Base-by-base conservation (phyloP, 176 grass and related monocot genomes). In the Oryza punctata region DNA sequence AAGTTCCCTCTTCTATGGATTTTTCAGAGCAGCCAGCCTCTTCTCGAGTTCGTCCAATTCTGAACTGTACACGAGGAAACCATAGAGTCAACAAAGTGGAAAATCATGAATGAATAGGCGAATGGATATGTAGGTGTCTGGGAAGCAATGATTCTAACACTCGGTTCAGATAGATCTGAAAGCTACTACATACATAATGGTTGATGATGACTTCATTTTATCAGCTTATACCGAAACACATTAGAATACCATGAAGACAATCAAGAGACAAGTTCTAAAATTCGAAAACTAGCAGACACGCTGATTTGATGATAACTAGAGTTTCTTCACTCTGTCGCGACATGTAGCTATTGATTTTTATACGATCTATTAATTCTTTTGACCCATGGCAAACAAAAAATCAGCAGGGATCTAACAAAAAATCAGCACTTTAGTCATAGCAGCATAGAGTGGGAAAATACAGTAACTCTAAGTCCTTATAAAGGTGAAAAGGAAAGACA, bases 11-110 rank as follows among this genome's bases (percentile, higher is more conserved):
- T 63, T 38, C 63, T 76, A 99, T 49, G 88, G 47, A 76, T 82
- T 88, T 87, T 85, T 99, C 7, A 99, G 81, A 83, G 91, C 91
- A 82, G 93, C 83, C 26, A 99, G 66, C 63, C 93, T 92, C 78
- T 92, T 86, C 87, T 92, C 84, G n/a, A 99, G 89, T 24, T 96
- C 91, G 18, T 94, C 91, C 40, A 92, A 38, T 61, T 94, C 93
- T 43, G 81, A 90, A 75, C 91, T 96, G 93, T 82, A 89, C 82
- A 86, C 67, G 40, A 66, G 32, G 69, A 21, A 80, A 76, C 46
- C 75, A 83, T 28, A n/a, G 15, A 32, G 25, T 71, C n/a, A 88
- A 16, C 30, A 70, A 61, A 4, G 40, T 78, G 67, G 24, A 15
- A 77, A 75, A 79, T 26, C 11, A 57, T 57, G 52, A 57, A 57